Evolutionary conservation across 805 yeast genomes (phyloP).

Genomic region (Grigorovia humatica): DNA sequence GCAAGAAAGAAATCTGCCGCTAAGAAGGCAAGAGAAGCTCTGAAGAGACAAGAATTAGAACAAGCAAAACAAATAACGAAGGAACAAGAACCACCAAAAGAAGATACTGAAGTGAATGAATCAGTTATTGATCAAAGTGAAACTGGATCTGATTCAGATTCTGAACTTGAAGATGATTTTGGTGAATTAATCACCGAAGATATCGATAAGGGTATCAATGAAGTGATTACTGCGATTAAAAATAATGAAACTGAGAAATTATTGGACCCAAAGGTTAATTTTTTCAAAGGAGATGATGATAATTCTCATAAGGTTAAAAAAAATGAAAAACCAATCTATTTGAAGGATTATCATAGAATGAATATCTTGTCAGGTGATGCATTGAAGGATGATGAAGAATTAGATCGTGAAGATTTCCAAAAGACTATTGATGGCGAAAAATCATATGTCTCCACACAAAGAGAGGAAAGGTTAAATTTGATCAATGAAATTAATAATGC

Average conservation of each 20-base stretch:
- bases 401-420: slow-evolving; percentile 16
- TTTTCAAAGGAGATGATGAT: slow-evolving; percentile 63
- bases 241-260: slow-evolving; percentile 50
- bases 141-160: slow-evolving; percentile 12
- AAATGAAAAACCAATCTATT: slow-evolving; percentile 64
- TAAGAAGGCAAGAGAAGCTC: slow-evolving; percentile 51
- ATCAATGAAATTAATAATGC: slow-evolving; percentile 68
- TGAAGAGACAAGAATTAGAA: slow-evolving; percentile 9
- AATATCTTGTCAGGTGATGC: slow-evolving; percentile 61
- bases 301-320: slow-evolving; percentile 26
- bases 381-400: slow-evolving; percentile 44
- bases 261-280: slow-evolving; percentile 57
- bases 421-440: slow-evolving; percentile 31
- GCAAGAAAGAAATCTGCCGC: slow-evolving; percentile 84
- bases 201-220: slow-evolving; percentile 67
- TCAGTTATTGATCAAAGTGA: no score
- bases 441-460: slow-evolving; percentile 66
- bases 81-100: not conserved
- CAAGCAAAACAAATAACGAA: not conserved
- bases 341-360: slow-evolving; percentile 89
- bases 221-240: slow-evolving; percentile 62
- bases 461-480: slow-evolving; percentile 64
- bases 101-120: slow-evolving; percentile 7
- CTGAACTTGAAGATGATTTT: slow-evolving; percentile 80
- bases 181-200: slow-evolving; percentile 84